Conservation (phyloP, 441 rosid species). For the Syzygium syzygioides region DNA sequence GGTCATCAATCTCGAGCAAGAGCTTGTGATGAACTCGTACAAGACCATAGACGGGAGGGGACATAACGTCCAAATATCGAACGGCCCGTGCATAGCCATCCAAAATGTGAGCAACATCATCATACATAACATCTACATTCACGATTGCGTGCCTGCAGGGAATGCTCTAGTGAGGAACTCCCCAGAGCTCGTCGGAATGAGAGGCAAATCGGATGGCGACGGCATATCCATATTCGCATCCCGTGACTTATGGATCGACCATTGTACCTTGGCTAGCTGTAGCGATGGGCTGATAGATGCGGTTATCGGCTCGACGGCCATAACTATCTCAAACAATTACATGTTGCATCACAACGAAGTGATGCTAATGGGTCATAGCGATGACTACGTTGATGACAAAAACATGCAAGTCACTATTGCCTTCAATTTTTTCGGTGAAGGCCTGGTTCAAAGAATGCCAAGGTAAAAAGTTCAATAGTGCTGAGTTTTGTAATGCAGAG, state of each 20-base stretch:
- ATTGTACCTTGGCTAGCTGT: conserved; percentile 44
- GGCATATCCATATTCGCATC: conserved; percentile 45
- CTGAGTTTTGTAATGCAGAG: neutral
- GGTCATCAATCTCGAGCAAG: conserved; percentile 41
- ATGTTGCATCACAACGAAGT: conserved; percentile 54
- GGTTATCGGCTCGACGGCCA: conserved; percentile 41
- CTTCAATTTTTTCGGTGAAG: conserved; percentile 53
- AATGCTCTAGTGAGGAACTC: conserved; percentile 12
- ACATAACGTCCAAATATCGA: conserved; percentile 31
- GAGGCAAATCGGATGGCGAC: conserved; percentile 48
- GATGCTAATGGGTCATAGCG: conserved; percentile 61
- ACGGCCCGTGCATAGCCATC: conserved; percentile 49
- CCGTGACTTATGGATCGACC: conserved; percentile 49
- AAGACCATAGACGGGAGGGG: conserved; percentile 65
- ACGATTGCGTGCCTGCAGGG: conserved; percentile 36
- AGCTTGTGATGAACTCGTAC: conserved; percentile 34
- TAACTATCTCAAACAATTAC: conserved; percentile 51
- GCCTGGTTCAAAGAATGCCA: conserved; percentile 57
- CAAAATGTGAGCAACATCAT: conserved; percentile 42
- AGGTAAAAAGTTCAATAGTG: conserved; percentile 19
- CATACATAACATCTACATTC: conserved; percentile 45
- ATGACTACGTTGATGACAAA: conserved; percentile 38
- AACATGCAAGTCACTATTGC: conserved; percentile 56
- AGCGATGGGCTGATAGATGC: conserved; percentile 53
- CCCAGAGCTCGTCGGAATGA: conserved; percentile 11